These are phyloP conservation scores for Saturnispora serradocipensis DNA, from an alignment of 805 yeast species.

Conservation along the genomic window DNA sequence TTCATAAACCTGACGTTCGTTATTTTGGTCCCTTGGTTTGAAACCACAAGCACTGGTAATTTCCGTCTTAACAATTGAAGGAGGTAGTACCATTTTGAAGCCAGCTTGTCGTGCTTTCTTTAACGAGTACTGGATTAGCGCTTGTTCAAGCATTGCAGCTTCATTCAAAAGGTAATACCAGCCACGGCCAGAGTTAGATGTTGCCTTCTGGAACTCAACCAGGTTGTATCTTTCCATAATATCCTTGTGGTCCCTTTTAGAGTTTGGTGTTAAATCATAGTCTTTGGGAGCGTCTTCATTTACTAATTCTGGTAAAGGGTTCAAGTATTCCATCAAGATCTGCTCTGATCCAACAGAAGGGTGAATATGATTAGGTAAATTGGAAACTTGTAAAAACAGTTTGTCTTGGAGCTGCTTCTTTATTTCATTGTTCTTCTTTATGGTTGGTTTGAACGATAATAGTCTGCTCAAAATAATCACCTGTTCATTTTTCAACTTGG, in stretches of 20 bases:
- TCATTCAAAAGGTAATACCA: conserved; percentile 81
- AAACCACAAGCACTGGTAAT: conserved; percentile 87
- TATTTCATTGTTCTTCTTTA: conserved; percentile 23
- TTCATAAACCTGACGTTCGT: conserved; percentile 77
- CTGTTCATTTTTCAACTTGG: conserved; percentile 4
- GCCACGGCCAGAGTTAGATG: conserved; percentile 72
- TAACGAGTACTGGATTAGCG: conserved; percentile 73
- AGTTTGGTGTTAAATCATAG: conserved; percentile 12
- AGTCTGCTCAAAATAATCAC: conserved; percentile 11
- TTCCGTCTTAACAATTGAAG: conserved; percentile 73
- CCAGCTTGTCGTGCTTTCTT: conserved; percentile 57
- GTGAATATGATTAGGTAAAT: conserved; percentile 57
- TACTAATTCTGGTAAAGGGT: conserved; percentile 29
- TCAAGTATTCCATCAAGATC: conserved; percentile 43
- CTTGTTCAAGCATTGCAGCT: conserved; percentile 85
- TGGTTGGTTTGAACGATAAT: conserved; percentile 20
- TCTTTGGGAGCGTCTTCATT: conserved; percentile 11
- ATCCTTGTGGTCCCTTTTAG: conserved; percentile 47
- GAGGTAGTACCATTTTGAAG: conserved; percentile 68
- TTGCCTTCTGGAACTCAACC: conserved; percentile 62
- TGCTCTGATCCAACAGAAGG: conserved; percentile 35
- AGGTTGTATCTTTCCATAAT: conserved; percentile 64
- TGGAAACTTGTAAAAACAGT: conserved; percentile 34
- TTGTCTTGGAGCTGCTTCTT: conserved; percentile 27
- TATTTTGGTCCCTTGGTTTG: conserved; percentile 81